A percentile compares a stretch with the other conserved stretches of the same genome.
These are phyloP conservation scores for Syzygium grande DNA, from an alignment of 345 rosid species.

Conservation along the genomic window DNA sequence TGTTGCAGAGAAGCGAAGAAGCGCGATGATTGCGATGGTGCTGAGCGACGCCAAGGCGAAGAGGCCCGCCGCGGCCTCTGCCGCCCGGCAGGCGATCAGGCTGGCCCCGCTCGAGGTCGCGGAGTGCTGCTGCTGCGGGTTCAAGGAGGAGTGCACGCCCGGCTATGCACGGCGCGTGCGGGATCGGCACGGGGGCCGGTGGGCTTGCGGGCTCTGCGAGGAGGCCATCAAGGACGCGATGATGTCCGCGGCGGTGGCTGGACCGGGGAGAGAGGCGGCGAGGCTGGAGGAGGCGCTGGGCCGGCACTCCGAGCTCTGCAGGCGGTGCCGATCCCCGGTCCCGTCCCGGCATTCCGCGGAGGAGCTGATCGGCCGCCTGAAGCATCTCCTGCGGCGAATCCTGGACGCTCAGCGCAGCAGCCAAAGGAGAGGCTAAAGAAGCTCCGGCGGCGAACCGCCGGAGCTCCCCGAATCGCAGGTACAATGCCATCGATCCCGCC, in stretches of 20 bases:
- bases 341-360: not conserved
- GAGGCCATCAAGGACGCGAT: constrained; percentile 2
- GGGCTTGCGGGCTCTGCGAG: constrained; percentile 9
- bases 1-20: not conserved
- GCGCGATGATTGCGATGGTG: not conserved
- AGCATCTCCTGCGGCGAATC: not conserved
- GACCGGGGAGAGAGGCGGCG: not conserved
- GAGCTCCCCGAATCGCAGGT: not conserved
- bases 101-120: not conserved
- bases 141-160: constrained; percentile 6
- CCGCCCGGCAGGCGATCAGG: not conserved
- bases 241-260: not conserved
- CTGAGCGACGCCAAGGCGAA: not conserved
- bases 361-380: not conserved
- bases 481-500: not conserved
- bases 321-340: not conserved
- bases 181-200: not conserved
- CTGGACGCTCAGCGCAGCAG: not conserved
- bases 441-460: no score
- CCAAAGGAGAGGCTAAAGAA: not conserved
- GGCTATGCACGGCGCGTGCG: not conserved
- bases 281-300: not conserved
- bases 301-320: not conserved
- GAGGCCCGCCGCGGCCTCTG: not conserved
- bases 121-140: constrained; percentile 7